phyloP scores from a whole-genome alignment of 2,329 filamentous ascomycete genomes.

The Pyrenophora seminiperda region DNA sequence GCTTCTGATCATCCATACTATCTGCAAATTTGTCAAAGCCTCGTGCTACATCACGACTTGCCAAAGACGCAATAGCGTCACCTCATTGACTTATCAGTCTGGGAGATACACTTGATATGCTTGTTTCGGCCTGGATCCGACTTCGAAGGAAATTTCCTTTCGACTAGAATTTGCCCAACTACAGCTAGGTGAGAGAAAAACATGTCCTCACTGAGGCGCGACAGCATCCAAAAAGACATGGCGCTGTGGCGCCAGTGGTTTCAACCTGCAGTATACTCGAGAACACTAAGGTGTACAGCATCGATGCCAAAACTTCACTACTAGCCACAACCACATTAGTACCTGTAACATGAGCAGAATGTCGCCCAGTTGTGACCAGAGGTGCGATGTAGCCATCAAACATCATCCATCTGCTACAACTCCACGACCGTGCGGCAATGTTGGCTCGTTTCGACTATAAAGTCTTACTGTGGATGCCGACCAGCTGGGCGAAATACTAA shows the following conservation, averaged over 20 bases:
- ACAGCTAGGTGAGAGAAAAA: background rate
- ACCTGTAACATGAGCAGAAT: slow-evolving; percentile 3
- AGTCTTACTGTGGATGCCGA: background rate
- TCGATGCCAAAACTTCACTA: slow-evolving; percentile 2
- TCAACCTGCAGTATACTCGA: background rate
- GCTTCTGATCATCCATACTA: background rate
- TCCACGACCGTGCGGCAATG: background rate
- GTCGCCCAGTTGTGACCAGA: background rate
- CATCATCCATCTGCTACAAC: background rate
- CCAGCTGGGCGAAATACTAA: background rate
- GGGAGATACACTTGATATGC: background rate
- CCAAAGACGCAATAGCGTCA: too few relatives aligned
- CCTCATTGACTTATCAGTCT: background rate
- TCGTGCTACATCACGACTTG: too few relatives aligned
- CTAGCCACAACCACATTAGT: slow-evolving; percentile 3
- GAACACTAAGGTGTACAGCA: slow-evolving; percentile 3
- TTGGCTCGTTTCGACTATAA: background rate
- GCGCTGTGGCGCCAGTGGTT: background rate
- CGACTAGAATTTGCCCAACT: background rate
- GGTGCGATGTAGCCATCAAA: background rate
- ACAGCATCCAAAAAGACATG: background rate
- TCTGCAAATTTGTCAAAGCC: background rate
- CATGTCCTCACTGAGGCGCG: background rate
- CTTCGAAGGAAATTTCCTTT: background rate
- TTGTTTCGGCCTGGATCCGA: background rate